Conservation (phyloP, 2,329 filamentous ascomycete genomes). For the Aurifilum marmelostoma region DNA sequence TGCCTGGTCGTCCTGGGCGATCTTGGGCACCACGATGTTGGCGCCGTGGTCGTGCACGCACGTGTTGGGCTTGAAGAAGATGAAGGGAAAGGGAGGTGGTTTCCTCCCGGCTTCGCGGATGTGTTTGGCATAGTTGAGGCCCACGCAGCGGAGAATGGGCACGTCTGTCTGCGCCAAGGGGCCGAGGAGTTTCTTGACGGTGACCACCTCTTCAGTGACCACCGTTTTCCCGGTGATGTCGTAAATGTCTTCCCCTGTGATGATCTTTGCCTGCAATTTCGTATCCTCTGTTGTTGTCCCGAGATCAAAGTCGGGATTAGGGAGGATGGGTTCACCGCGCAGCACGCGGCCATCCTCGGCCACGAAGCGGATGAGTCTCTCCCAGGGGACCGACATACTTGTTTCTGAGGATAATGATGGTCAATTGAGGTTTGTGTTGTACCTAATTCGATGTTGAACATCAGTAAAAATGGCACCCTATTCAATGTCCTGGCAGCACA, state of each 20-base stretch:
- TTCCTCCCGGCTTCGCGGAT: conserved; percentile 56
- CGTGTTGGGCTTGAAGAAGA: conserved; percentile 55
- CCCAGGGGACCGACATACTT: conserved; percentile 47
- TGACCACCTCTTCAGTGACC: conserved; percentile 57
- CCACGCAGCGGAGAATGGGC: conserved; percentile 60
- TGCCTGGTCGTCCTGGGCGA: conserved; percentile 51
- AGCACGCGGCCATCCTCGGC: conserved; percentile 53
- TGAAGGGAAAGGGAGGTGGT: conserved; percentile 51
- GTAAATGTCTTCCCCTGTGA: conserved; percentile 54
- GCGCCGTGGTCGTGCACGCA: conserved; percentile 43
- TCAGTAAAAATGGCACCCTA: neutral
- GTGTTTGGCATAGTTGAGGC: conserved; percentile 63
- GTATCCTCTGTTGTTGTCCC: conserved; percentile 51
- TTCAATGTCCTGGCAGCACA: neutral
- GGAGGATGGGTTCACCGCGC: conserved; percentile 56
- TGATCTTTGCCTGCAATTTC: conserved; percentile 54
- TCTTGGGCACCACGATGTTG: conserved; percentile 49
- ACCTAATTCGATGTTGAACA: no score
- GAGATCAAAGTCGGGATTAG: conserved; percentile 49
- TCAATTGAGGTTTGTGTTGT: neutral
- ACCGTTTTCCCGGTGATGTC: conserved; percentile 49
- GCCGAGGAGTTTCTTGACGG: conserved; percentile 56
- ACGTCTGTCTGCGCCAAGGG: conserved; percentile 55
- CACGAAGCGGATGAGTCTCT: conserved; percentile 58
- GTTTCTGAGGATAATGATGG: neutral